Conservation (phyloP, 371 early-diverging fungal species). For the Zopfochytrium polystomum region DNA sequence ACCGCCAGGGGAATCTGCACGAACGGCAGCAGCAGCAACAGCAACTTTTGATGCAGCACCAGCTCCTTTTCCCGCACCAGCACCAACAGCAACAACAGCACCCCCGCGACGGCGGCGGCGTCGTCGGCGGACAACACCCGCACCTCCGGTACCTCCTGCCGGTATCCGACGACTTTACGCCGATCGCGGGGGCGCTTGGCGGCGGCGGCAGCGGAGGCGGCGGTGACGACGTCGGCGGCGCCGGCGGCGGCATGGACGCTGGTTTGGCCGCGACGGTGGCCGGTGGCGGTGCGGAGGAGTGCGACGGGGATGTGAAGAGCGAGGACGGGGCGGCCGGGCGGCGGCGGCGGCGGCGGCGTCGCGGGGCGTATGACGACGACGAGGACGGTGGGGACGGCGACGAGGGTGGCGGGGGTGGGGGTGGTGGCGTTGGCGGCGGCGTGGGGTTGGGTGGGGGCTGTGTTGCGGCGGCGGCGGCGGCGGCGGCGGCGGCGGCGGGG, state of each 20-base stretch:
- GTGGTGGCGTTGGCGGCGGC: too few species aligned
- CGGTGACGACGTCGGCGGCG: too few species aligned
- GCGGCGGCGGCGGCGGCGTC: neutral
- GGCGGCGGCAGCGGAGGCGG: neutral
- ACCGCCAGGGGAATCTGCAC: too few species aligned
- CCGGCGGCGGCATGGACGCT: too few species aligned
- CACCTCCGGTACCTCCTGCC: neutral
- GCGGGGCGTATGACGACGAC: neutral
- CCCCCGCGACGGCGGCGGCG: neutral
- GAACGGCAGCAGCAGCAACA: neutral
- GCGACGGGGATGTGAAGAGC: neutral
- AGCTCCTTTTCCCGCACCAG: neutral
- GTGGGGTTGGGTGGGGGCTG: too few species aligned
- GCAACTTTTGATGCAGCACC: too few species aligned
- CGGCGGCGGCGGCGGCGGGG: too few species aligned
- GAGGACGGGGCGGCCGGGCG: neutral
- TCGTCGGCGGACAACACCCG: neutral
- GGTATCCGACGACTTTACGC: neutral
- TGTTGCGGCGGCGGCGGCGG: too few species aligned
- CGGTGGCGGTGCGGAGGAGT: neutral
- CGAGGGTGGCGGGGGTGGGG: neutral
- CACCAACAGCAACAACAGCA: neutral
- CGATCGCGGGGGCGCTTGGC: neutral
- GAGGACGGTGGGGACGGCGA: neutral
- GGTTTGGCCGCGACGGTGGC: neutral